Evolutionary conservation across 2,329 filamentous ascomycete genomes (phyloP).

Genomic region (Chaetomiaceae sp.): DNA sequence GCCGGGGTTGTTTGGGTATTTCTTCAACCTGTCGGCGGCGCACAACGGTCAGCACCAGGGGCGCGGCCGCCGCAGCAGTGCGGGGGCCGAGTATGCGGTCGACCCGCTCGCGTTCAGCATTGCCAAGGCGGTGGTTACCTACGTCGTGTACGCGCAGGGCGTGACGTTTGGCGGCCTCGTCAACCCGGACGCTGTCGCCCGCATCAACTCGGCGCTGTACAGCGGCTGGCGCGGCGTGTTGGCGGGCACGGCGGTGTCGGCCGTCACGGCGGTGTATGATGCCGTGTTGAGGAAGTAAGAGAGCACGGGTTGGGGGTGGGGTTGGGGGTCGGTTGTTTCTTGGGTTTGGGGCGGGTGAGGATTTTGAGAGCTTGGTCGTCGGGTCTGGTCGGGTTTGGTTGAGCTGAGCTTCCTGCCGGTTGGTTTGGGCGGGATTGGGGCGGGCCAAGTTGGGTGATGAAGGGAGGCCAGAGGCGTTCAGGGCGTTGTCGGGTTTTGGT

Average conservation of each 20-base stretch:
- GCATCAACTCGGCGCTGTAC: conserved; percentile 61
- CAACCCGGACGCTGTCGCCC: conserved; percentile 50
- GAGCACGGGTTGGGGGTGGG: too few species aligned
- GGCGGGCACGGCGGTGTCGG: conserved; percentile 61
- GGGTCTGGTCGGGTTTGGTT: too few species aligned
- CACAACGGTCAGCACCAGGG: conserved; percentile 22
- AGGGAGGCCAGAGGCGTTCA: conserved; percentile 10
- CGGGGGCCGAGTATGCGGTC: conserved; percentile 51
- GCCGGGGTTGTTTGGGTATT: conserved; percentile 71
- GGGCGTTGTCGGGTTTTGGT: conserved; percentile 7
- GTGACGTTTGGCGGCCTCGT: conserved; percentile 58
- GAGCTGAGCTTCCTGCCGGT: too few species aligned
- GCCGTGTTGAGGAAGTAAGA: conserved; percentile 63
- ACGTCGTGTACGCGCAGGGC: conserved; percentile 69
- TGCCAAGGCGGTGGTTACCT: conserved; percentile 74
- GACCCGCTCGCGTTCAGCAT: conserved; percentile 91
- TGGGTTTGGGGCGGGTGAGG: neutral
- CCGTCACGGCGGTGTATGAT: conserved; percentile 67
- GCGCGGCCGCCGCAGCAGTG: neutral
- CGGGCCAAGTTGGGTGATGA: neutral
- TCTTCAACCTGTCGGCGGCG: conserved; percentile 74
- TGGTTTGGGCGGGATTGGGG: neutral
- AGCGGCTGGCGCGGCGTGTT: conserved; percentile 66
- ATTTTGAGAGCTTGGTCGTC: too few species aligned
- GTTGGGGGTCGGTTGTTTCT: too few species aligned